Conservation (phyloP, 768 basidiomycete genomes). For the Grammothele lineata region DNA sequence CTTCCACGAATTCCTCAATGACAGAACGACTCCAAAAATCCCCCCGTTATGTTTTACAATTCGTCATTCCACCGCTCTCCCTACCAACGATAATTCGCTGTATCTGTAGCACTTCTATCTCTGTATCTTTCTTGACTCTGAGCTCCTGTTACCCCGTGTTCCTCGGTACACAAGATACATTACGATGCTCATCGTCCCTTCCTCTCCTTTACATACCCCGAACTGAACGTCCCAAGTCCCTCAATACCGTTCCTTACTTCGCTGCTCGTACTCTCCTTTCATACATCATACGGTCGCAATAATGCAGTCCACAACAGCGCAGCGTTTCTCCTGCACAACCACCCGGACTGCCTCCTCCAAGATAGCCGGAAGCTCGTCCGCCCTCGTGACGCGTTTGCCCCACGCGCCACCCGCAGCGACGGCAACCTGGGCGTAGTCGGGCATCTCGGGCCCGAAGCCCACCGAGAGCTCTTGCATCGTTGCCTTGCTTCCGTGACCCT, state of each 20-base stretch:
- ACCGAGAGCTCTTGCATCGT: conserved; percentile 50
- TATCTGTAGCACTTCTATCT: conserved; percentile 6
- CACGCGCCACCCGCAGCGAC: conserved; percentile 67
- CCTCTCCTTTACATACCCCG: neutral
- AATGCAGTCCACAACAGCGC: conserved; percentile 63
- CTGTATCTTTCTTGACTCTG: neutral
- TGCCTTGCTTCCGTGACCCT: conserved; percentile 42
- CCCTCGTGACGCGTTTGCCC: conserved; percentile 43
- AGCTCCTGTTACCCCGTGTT: no score
- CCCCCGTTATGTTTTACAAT: neutral
- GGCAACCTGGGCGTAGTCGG: conserved; percentile 60
- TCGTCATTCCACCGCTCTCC: neutral
- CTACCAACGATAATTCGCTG: neutral
- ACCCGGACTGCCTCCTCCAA: conserved; percentile 49
- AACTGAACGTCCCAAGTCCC: no score
- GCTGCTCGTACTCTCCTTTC: neutral
- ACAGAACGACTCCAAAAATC: no score
- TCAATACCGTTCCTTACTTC: neutral
- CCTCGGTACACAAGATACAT: neutral
- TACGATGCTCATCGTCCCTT: neutral
- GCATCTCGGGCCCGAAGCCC: conserved; percentile 59
- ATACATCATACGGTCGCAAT: conserved; percentile 18
- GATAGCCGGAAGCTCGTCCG: conserved; percentile 29
- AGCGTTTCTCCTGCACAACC: conserved; percentile 54
- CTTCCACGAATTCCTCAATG: no score